Evolutionary conservation across 2,329 filamentous ascomycete genomes (phyloP), one percentile per base, ranked within the genome.

Genomic region (Colletotrichum sp.): DNA sequence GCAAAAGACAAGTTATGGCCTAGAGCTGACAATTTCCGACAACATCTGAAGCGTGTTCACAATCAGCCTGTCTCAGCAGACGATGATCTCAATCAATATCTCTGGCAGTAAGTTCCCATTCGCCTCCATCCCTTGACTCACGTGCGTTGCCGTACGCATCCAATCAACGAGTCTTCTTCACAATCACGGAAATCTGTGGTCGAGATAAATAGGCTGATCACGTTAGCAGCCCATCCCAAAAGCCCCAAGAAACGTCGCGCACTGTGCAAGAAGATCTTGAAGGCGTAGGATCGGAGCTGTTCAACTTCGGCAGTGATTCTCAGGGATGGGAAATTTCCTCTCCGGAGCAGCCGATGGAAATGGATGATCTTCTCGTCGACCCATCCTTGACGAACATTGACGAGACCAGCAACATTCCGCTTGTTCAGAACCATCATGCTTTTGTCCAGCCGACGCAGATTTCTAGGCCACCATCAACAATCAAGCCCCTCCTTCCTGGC

Each of bases 1-100:
- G 90, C 87, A 28, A 92, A 88, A 77, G 86, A 86, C 2, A 98
- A 98, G 82, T 86, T 89, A 44, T 98, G 95, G 95, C 94, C 94
- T 1, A 91, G 96, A 26, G 88, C 93, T 67, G 96, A 98, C 83
- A 98, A 98, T 81, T 98, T 98, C 83, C 93, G 93, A 77, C 92
- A 94, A 44, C 96, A 98, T 82, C 88, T 98, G 62, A 88, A 86
- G 66, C 90, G 93, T 13, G 92, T 95, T 80, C 96, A 98, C 82
- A 77, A 78, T 0, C 82, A 83, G 5, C 32, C 81, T 2, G 82
- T 88, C 12, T 72, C 76, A 5, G 76, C 82, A 4, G 87, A 87
- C 4, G 83, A 85, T 21, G 84, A 87, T 36, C 77, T 90, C 6
- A 81, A 82, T 24, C 55, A 79, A 15, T 90, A 79, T 66, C 66